phyloP scores from a whole-genome alignment of 108 stramenopile species.

The Halocafeteria seosinensis region DNA sequence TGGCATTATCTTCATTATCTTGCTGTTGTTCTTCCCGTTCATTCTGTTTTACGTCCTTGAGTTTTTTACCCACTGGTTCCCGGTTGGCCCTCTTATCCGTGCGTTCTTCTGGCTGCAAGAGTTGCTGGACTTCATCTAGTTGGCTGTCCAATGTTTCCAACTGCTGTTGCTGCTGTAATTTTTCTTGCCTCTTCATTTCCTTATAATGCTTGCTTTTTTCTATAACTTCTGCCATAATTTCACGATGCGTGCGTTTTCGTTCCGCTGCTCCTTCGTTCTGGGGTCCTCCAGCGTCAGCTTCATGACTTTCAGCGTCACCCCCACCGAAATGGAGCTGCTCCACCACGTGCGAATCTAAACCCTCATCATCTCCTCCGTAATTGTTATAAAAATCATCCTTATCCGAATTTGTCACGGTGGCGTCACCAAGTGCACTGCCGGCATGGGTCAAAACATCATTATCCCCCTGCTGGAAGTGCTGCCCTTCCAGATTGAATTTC shows the following conservation, averaged over 20 bases:
- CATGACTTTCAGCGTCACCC: background rate
- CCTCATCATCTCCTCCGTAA: background rate
- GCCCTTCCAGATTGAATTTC: background rate
- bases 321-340: background rate
- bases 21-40: too few species aligned
- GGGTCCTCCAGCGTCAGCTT: background rate
- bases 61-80: too few species aligned
- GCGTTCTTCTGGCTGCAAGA: too few species aligned
- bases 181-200: background rate
- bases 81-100: too few species aligned
- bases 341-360: background rate
- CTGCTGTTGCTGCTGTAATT: background rate
- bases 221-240: background rate
- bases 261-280: background rate
- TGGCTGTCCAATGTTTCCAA: background rate
- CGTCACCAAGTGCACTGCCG: too few species aligned
- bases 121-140: background rate
- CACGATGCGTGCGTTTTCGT: background rate
- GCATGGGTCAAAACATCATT: background rate
- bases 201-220: background rate
- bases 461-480: background rate
- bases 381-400: too few species aligned
- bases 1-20: too few species aligned
- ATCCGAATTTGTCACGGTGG: too few species aligned
- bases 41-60: too few species aligned